Evolutionary conservation across 2,329 filamentous ascomycete genomes (phyloP).

Genomic region (Cytospora mali): DNA sequence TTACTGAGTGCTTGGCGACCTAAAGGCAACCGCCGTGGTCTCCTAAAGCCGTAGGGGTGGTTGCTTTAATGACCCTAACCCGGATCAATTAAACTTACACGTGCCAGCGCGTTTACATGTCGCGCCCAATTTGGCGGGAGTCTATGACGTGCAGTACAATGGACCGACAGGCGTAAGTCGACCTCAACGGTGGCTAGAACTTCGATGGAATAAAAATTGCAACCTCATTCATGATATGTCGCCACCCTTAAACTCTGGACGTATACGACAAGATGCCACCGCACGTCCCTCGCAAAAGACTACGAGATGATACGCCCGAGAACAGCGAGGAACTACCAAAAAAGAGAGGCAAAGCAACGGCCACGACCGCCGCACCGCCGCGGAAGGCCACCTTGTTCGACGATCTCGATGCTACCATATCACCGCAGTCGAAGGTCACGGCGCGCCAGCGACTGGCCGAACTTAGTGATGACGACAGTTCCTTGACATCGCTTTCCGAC

Average conservation of each 20-base stretch:
- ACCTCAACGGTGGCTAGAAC: background rate
- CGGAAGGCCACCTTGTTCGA: slow-evolving; percentile 64
- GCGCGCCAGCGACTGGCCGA: slow-evolving; percentile 36
- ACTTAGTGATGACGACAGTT: slow-evolving; percentile 46
- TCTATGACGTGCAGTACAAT: slow-evolving; percentile 15
- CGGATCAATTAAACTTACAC: slow-evolving; percentile 4
- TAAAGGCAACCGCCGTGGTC: background rate
- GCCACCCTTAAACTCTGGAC: background rate
- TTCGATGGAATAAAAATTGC: background rate
- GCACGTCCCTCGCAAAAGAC: slow-evolving; percentile 66
- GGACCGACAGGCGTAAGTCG: slow-evolving; percentile 12
- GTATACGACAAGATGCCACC: slow-evolving; percentile 62
- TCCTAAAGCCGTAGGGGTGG: background rate
- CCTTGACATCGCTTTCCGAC: slow-evolving; percentile 58
- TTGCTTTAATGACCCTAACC: background rate
- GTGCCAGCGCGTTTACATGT: slow-evolving; percentile 10
- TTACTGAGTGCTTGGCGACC: too few species aligned
- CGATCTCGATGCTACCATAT: slow-evolving; percentile 56
- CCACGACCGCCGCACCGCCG: slow-evolving; percentile 36
- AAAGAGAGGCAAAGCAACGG: slow-evolving; percentile 35
- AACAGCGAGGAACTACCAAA: slow-evolving; percentile 36
- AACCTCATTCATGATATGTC: background rate
- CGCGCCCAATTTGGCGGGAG: slow-evolving; percentile 1
- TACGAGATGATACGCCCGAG: slow-evolving; percentile 50
- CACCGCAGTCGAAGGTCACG: slow-evolving; percentile 34